Evolutionary conservation across 805 yeast species (phyloP).

Genomic region (Pichia paraexigua): DNA sequence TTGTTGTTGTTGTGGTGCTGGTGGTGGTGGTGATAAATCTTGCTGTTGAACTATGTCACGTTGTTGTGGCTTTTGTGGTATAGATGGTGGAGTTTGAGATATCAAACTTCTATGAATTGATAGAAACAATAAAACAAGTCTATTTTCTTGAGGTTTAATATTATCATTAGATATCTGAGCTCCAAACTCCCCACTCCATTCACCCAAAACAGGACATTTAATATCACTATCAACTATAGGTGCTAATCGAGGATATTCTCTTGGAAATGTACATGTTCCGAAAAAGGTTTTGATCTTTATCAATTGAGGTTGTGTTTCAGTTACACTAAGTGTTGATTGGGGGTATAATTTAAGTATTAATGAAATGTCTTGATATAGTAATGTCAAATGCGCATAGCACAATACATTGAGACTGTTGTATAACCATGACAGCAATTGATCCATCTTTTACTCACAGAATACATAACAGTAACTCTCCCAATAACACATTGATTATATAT

Average conservation of each 20-base stretch:
- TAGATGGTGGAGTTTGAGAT: background rate
- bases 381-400: background rate
- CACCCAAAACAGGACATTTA: background rate
- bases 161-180: constrained; percentile 19
- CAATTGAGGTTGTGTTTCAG: background rate
- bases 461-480: background rate
- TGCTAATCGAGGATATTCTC: background rate
- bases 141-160: constrained; percentile 20
- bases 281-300: background rate
- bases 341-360: background rate
- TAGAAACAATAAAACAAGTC: constrained; percentile 20
- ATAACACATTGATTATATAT: too few species aligned
- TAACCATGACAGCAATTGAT: background rate
- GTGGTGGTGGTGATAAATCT: background rate
- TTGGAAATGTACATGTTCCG: background rate
- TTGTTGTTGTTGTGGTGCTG: too few species aligned
- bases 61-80: background rate
- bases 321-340: background rate
- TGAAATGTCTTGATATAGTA: background rate
- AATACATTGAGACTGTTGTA: background rate
- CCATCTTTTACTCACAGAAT: background rate
- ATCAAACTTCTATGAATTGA: background rate
- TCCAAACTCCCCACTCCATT: background rate
- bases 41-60: background rate
- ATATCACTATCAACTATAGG: background rate